Conservation (phyloP, 2,329 filamentous ascomycete species). For the Pestalotiopsis sp. region DNA sequence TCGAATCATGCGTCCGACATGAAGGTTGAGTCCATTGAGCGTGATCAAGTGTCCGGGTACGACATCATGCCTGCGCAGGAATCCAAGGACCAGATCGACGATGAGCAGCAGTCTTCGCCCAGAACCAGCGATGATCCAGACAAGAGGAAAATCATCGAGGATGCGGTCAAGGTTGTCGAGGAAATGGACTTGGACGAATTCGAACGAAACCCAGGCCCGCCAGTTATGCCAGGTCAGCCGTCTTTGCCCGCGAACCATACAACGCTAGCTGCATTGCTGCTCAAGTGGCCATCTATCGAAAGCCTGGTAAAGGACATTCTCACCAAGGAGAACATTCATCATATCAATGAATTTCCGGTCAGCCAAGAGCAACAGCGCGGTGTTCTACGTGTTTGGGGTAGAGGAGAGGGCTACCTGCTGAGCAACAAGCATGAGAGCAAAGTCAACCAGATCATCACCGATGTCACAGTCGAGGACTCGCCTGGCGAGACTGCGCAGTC, state of each 20-base stretch:
- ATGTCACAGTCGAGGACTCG: conserved; percentile 42
- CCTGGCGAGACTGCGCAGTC: conserved; percentile 50
- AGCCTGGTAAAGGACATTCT: conserved; percentile 60
- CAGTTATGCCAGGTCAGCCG: conserved; percentile 61
- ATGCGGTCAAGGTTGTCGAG: conserved; percentile 35
- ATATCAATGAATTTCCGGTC: conserved; percentile 74
- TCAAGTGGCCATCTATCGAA: conserved; percentile 72
- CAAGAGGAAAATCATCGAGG: conserved; percentile 15
- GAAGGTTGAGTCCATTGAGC: conserved; percentile 35
- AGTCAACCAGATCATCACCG: conserved; percentile 34
- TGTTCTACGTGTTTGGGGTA: conserved; percentile 73
- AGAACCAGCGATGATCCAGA: conserved; percentile 25
- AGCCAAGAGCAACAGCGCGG: conserved; percentile 75
- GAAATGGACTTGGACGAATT: conserved; percentile 47
- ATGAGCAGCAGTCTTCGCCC: conserved; percentile 29
- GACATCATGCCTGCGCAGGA: conserved; percentile 26
- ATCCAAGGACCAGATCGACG: conserved; percentile 14
- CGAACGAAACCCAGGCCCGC: conserved; percentile 53
- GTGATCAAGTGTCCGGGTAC: conserved; percentile 24
- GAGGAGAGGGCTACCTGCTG: conserved; percentile 65
- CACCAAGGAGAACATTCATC: conserved; percentile 51
- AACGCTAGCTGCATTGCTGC: conserved; percentile 81
- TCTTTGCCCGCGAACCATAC: conserved; percentile 85
- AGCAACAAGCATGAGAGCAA: not conserved
- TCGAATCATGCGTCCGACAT: conserved; percentile 20